A percentile compares a stretch with the other conserved stretches of the same genome.
Evolutionary conservation across 441 rosid genomes (phyloP).

Genomic region (Bocquillonia castaneifolia): DNA sequence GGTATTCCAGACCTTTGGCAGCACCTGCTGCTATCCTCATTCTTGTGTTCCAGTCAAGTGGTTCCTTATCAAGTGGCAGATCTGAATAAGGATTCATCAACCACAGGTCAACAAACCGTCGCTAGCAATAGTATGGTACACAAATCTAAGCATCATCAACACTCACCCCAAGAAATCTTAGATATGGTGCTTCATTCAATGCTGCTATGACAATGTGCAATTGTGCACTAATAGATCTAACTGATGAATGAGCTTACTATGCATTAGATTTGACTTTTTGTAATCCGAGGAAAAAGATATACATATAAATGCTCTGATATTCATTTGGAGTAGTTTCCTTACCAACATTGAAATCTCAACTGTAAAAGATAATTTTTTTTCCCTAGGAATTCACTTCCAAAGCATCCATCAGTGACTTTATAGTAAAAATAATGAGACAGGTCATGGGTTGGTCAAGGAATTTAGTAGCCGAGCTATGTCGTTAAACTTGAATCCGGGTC

Average conservation of each 20-base stretch:
- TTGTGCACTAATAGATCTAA: too few relatives aligned
- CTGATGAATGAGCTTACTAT: too few relatives aligned
- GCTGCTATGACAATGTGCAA: not conserved
- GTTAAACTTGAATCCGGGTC: not conserved
- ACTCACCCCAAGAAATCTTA: not conserved
- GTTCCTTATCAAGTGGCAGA: constrained; percentile 80
- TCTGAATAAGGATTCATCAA: constrained; percentile 36
- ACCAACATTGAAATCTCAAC: too few relatives aligned
- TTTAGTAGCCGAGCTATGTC: not conserved
- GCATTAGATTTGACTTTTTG: too few relatives aligned
- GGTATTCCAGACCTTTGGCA: constrained; percentile 85
- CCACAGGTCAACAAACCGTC: not conserved
- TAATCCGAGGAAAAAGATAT: too few relatives aligned
- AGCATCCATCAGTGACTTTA: not conserved
- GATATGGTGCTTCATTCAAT: not conserved
- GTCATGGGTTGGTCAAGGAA: not conserved
- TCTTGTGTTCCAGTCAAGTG: constrained; percentile 92
- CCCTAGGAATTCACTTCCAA: not conserved
- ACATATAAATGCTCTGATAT: too few relatives aligned
- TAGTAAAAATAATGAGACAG: too few relatives aligned
- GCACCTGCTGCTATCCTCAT: constrained; percentile 99
- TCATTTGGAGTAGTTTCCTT: too few relatives aligned
- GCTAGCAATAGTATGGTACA: not conserved
- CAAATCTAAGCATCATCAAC: not conserved
- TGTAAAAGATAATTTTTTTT: too few relatives aligned